Percentiles rank a stretch among this genome's conserved stretches.
Conservation (phyloP, 1,284 basidiomycete species). For the Ceratobasidium sp. region DNA sequence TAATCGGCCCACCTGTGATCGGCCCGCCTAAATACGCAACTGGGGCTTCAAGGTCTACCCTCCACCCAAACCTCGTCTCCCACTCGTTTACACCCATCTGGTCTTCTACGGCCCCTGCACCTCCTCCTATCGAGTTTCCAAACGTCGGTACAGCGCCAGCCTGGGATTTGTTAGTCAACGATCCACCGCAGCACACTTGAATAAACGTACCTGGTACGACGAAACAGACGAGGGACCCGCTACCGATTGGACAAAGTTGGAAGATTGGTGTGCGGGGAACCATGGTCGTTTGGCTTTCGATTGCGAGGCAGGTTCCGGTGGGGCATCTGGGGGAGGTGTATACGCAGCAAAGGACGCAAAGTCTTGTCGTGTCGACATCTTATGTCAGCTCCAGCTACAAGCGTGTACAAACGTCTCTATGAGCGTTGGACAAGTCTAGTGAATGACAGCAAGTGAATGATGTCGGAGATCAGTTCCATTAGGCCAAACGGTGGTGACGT, state of each 20-base stretch:
- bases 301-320: slow-evolving; percentile 46
- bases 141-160: slow-evolving; percentile 68
- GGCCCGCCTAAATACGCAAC: slow-evolving; percentile 75
- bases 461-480: slow-evolving; percentile 24
- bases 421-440: no score
- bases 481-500: neutral
- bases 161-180: neutral
- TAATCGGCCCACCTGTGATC: slow-evolving; percentile 64
- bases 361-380: slow-evolving; percentile 25
- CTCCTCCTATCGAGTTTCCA: slow-evolving; percentile 54
- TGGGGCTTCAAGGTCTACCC: slow-evolving; percentile 74
- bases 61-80: slow-evolving; percentile 73
- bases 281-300: slow-evolving; percentile 57
- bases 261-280: slow-evolving; percentile 58
- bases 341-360: slow-evolving; percentile 45
- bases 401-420: no score
- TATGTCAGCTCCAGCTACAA: neutral
- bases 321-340: slow-evolving; percentile 68
- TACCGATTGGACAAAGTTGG: slow-evolving; percentile 41
- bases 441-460: no score
- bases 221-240: slow-evolving; percentile 40
- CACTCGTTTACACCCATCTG: slow-evolving; percentile 65
- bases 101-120: slow-evolving; percentile 51
- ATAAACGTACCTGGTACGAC: slow-evolving; percentile 67
- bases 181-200: neutral